phyloP scores from a whole-genome alignment of 108 stramenopile genomes.

The Conticribra weissflogii region DNA sequence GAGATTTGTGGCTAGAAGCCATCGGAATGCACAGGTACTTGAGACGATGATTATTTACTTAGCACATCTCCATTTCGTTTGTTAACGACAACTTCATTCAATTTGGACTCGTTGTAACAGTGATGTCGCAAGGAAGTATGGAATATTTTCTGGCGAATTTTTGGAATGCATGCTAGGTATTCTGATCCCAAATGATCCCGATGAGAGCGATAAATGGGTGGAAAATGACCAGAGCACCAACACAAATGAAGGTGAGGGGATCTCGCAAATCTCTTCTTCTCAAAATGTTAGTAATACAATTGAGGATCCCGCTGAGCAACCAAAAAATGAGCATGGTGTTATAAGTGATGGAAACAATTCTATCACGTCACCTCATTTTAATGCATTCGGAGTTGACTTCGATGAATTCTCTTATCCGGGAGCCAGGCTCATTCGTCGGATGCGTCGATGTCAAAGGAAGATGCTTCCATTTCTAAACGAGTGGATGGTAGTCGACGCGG shows the following conservation, averaged over 20 bases:
- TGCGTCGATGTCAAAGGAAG: conserved; percentile 82
- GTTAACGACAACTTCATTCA: no score
- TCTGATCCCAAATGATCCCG: conserved; percentile 15
- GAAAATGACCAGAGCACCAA: background rate
- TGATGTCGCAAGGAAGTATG: conserved; percentile 64
- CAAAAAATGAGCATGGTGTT: background rate
- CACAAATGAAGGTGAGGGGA: background rate
- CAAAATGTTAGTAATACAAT: background rate
- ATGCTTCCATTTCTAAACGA: conserved; percentile 71
- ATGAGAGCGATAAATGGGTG: background rate
- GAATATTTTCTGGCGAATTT: conserved; percentile 77
- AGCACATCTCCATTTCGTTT: no score
- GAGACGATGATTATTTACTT: conserved; percentile 23
- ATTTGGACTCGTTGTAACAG: background rate
- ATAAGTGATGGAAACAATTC: background rate
- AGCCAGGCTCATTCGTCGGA: conserved; percentile 76
- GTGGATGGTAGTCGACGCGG: conserved; percentile 81
- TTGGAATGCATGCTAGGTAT: conserved; percentile 90
- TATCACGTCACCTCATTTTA: background rate
- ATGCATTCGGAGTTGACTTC: conserved; percentile 13
- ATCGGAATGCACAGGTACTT: conserved; percentile 61
- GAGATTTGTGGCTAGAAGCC: conserved; percentile 79
- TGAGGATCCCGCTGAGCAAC: no score
- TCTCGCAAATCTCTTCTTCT: background rate
- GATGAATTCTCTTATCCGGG: conserved; percentile 63